Evolutionary conservation across 176 grass and related monocot species (phyloP), one percentile per base, ranked within the genome.

Genomic region (Cocos nucifera): DNA sequence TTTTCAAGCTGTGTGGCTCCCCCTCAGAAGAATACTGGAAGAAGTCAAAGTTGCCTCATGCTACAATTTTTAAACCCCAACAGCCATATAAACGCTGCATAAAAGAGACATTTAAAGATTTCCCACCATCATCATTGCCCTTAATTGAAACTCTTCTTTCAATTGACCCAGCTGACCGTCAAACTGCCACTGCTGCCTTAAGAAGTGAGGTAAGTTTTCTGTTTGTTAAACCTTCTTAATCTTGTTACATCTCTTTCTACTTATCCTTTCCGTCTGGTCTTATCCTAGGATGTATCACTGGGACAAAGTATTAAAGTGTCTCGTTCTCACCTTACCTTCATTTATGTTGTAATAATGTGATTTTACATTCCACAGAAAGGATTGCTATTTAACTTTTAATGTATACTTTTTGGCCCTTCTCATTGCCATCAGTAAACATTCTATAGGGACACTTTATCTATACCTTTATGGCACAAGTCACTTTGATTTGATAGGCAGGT

Each of bases 11-110:
- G 20, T 67, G 65, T 44, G 65, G 65, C 21, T 67, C 65, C 24
- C 65, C 65, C 16, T 55, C 65, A 6, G 65, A 67, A 4, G 65
- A 67, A 54, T 67, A 67, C 27, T 67, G 65, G 65, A 67, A 67
- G 27, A 67, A 55, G 52, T 67, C 64, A 15, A 67, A 67, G 64
- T 39, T 67, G 27, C 64, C 64, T 8, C 64, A 67, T 67, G 64
- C 64, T 30, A 67, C 64, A 67, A 67, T 67, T 54, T 67, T 55
- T 67, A 67, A 67, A 30, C 64, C 64, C 64, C 23, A 55, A 67
- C 65, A 67, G 18, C 51, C 52, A 15, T 67, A 67, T 27, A 67
- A 67, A 35, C 65, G 65, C 28, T 67, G 65, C 65, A 39, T 56
- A 19, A 23, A 22, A 32, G 65, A 67, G 22, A 55, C 65, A 39